phyloP scores from a whole-genome alignment of 2,329 filamentous ascomycete genomes.

The Talaromyces piceae region DNA sequence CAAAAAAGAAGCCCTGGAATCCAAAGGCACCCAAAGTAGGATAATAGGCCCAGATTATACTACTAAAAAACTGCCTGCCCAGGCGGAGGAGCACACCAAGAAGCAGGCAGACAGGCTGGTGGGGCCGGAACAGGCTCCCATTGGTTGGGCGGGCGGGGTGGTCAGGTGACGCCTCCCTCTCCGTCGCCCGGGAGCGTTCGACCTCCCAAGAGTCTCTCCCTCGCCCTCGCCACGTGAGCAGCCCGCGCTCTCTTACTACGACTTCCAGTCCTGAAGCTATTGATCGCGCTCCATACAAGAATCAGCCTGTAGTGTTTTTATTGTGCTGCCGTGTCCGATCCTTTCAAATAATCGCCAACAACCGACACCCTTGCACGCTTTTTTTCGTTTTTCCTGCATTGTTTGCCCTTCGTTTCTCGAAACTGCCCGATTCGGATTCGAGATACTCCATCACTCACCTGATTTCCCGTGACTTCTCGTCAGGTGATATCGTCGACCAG shows the following conservation, averaged over 20 bases:
- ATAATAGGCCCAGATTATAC: not conserved
- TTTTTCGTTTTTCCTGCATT: conserved; percentile 14
- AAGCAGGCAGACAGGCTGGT: not conserved
- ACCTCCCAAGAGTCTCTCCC: conserved; percentile 15
- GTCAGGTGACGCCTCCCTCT: conserved; percentile 24
- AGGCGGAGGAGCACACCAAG: not conserved
- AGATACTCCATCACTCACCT: conserved; percentile 22
- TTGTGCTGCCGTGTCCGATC: not conserved
- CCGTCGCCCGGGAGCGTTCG: not conserved
- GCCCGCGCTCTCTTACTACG: conserved; percentile 25
- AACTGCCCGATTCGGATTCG: conserved; percentile 18
- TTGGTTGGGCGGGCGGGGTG: conserved; percentile 7
- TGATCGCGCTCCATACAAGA: conserved; percentile 11
- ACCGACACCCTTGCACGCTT: not conserved
- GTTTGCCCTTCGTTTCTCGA: conserved; percentile 19
- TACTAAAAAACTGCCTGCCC: not conserved
- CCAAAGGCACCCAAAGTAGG: not conserved
- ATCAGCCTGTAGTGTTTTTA: conserved; percentile 1
- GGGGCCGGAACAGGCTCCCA: not conserved
- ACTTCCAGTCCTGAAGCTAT: conserved; percentile 14
- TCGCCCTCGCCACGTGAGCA: conserved; percentile 34
- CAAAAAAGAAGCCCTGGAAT: not conserved
- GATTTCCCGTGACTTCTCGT: conserved; percentile 33
- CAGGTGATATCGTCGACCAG: conserved; percentile 30
- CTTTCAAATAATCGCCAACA: not conserved